Evolutionary conservation across 306 rosid genomes (phyloP), one percentile per base, ranked within the genome.

Genomic region (Hippophae rhamnoides): DNA sequence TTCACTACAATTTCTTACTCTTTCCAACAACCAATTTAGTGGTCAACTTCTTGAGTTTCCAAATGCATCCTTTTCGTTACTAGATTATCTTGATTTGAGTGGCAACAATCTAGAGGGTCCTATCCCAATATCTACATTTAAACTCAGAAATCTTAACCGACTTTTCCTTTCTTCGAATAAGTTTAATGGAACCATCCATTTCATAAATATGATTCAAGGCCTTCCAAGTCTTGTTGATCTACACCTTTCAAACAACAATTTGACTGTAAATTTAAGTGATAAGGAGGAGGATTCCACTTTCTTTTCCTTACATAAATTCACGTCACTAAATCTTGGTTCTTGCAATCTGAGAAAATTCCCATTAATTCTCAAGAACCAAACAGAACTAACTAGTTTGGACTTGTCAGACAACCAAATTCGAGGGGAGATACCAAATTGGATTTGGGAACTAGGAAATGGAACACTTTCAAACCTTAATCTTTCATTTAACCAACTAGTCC

Each of bases 61-160:
- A 2, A 53, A 13, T 13, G 47, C 56, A 49, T 42, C 63, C 54
- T 54, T 59, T 13, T n/a, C 38, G 7, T 0, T 0, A 3, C 7
- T 72, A 1, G 1, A 6, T 4, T 11, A 0, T n/a, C 46, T 65
- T 46, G 38, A 25, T 42, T 65, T 72, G 63, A 51, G 41, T 47
- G 7, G 57, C 63, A 72, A 65, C 63, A 60, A 59, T 12, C 54
- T 72, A 5, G 55, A 54, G 51, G 71, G 68, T 8, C 57, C 58
- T 27, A 41, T 65, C 10, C 67, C 63, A 0, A 41, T 4, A 48
- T 72, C 57, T 27, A 1, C 60, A 47, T 54, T 65, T 27, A 43
- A 13, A 5, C 70, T 72, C 10, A 25, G 8, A 60, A 53, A 46
- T n/a, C 62, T 69, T 18, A 0, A 13, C 3, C 0, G 2, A 0